Percentiles rank a stretch among this genome's conserved stretches.
Evolutionary conservation across 176 grass and related monocot species (phyloP).

Genomic region (Elaeis guineensis): DNA sequence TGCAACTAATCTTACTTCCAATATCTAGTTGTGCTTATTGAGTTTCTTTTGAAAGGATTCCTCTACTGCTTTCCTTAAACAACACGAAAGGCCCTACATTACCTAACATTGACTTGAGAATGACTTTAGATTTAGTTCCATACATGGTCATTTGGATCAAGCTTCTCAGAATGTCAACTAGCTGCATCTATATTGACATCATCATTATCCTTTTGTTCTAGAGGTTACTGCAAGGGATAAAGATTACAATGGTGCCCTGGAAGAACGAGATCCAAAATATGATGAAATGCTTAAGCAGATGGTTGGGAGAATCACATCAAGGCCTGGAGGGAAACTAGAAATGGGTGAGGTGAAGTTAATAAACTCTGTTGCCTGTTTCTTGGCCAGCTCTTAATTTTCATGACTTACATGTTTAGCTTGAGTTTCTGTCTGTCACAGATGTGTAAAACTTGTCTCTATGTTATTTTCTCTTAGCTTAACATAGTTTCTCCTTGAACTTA

Average conservation of each 20-base stretch:
- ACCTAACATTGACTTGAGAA: too few relatives aligned
- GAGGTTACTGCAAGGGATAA: slow-evolving; percentile 26
- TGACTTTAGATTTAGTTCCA: too few relatives aligned
- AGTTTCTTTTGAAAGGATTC: neutral
- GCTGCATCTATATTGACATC: neutral
- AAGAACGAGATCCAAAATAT: slow-evolving; percentile 80
- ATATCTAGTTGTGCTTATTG: neutral
- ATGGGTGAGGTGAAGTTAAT: slow-evolving; percentile 75
- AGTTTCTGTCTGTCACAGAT: neutral
- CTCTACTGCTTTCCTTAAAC: neutral
- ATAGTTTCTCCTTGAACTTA: too few relatives aligned
- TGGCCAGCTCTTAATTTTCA: too few relatives aligned
- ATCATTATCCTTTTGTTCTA: slow-evolving; percentile 26
- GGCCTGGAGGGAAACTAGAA: slow-evolving; percentile 72
- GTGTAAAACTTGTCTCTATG: too few relatives aligned
- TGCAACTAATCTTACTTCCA: neutral
- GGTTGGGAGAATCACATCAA: slow-evolving; percentile 83
- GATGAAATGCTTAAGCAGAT: slow-evolving; percentile 91
- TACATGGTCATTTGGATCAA: neutral
- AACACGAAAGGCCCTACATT: neutral
- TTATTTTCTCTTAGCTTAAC: too few relatives aligned
- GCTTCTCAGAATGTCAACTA: slow-evolving; percentile 10
- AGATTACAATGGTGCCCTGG: slow-evolving; percentile 33
- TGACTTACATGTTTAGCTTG: neutral
- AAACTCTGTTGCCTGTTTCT: too few relatives aligned